These are phyloP conservation scores for Hyaloraphidium curvatum DNA, from an alignment of 192 early-diverging fungal species.

Conservation along the genomic window DNA sequence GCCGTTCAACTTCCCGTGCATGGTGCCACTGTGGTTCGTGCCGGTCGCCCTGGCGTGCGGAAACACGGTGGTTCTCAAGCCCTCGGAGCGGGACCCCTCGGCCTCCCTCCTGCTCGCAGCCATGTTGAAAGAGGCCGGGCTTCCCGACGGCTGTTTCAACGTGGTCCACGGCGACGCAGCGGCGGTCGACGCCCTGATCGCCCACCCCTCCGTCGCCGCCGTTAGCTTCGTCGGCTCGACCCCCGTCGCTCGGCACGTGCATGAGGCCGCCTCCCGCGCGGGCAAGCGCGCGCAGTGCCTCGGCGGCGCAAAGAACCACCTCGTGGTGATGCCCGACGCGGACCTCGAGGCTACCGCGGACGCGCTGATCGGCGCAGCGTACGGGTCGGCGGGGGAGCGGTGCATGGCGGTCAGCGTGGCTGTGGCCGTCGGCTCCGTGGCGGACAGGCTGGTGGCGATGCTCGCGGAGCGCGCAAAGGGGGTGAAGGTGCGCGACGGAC, in stretches of 20 bases:
- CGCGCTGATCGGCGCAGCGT: constrained; percentile 55
- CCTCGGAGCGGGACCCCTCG: constrained; percentile 62
- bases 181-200: constrained; percentile 33
- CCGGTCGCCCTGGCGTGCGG: constrained; percentile 50
- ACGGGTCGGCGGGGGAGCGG: constrained; percentile 57
- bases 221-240: constrained; percentile 70
- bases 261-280: constrained; percentile 29
- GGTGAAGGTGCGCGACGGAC: no score
- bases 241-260: constrained; percentile 21
- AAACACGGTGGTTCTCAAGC: constrained; percentile 61
- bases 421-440: neutral
- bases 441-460: no score
- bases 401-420: constrained; percentile 46
- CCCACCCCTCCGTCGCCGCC: constrained; percentile 39
- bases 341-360: constrained; percentile 56
- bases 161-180: constrained; percentile 45
- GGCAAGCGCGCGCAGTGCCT: constrained; percentile 53
- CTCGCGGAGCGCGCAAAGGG: no score
- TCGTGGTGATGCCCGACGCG: constrained; percentile 58
- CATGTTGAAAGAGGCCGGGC: constrained; percentile 30
- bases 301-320: constrained; percentile 50
- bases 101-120: constrained; percentile 49
- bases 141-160: constrained; percentile 59
- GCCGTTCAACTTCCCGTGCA: constrained; percentile 69
- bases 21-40: constrained; percentile 70